Conservation (phyloP, 768 basidiomycete species). For the Kwoniella mangroviensis region DNA sequence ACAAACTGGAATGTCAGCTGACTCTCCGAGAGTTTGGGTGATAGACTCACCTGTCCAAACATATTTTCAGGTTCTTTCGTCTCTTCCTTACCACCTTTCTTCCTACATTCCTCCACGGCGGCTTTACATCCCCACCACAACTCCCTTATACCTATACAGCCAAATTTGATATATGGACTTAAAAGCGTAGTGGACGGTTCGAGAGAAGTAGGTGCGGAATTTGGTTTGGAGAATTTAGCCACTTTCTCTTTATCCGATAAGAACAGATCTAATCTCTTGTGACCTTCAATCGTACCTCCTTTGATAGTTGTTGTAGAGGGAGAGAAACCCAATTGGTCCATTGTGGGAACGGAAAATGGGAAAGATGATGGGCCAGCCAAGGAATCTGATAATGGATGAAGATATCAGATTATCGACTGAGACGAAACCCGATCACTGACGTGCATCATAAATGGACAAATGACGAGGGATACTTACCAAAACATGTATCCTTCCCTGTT, state of each 20-base stretch:
- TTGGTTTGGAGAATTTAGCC: constrained; percentile 59
- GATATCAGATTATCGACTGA: neutral
- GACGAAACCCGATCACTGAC: no score
- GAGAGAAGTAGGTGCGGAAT: constrained; percentile 55
- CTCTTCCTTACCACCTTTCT: constrained; percentile 40
- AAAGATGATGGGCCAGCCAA: constrained; percentile 50
- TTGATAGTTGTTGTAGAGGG: constrained; percentile 47
- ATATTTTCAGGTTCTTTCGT: constrained; percentile 58
- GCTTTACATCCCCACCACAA: constrained; percentile 57
- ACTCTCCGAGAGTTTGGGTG: neutral
- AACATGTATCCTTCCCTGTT: constrained; percentile 47
- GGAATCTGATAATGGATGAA: constrained; percentile 8
- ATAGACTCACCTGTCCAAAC: constrained; percentile 51
- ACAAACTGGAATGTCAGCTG: neutral
- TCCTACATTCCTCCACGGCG: constrained; percentile 45
- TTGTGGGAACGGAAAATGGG: constrained; percentile 56
- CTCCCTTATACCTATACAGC: constrained; percentile 56
- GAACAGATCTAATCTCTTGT: constrained; percentile 48
- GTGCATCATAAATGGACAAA: no score
- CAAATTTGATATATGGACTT: constrained; percentile 58
- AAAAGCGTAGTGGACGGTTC: constrained; percentile 56
- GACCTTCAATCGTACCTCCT: constrained; percentile 54
- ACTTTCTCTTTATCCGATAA: constrained; percentile 42
- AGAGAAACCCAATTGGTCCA: constrained; percentile 53
- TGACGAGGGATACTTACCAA: constrained; percentile 30